phyloP scores from a whole-genome alignment of 305 asterid species.

The Andrographis paniculata region DNA sequence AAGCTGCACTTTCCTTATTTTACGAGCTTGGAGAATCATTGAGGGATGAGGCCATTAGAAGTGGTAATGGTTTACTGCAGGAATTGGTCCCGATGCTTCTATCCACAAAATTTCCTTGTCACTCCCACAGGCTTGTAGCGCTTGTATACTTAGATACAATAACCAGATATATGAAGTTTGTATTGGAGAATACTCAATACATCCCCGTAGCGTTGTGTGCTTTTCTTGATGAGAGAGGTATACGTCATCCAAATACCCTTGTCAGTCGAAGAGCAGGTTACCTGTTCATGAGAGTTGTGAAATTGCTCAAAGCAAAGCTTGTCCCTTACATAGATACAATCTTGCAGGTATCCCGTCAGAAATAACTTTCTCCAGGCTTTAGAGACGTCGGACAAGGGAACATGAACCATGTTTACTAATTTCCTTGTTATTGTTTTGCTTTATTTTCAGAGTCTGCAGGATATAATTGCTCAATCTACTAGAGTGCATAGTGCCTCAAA shows the following conservation, averaged over 20 bases:
- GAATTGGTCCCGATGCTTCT: slow-evolving; percentile 75
- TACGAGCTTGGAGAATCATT: slow-evolving; percentile 86
- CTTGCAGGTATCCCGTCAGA: slow-evolving; percentile 53
- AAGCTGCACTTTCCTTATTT: slow-evolving; percentile 85
- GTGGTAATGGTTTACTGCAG: slow-evolving; percentile 58
- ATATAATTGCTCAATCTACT: slow-evolving; percentile 69
- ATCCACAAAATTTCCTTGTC: slow-evolving; percentile 87
- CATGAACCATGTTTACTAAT: slow-evolving; percentile 3
- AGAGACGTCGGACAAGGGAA: background rate
- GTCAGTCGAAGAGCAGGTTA: slow-evolving; percentile 87
- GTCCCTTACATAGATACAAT: slow-evolving; percentile 84
- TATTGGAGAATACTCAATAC: slow-evolving; percentile 69
- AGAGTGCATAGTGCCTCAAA: slow-evolving; percentile 42
- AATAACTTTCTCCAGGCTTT: background rate
- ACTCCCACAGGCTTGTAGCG: slow-evolving; percentile 80
- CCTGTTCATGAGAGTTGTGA: slow-evolving; percentile 95
- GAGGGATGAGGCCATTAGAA: slow-evolving; percentile 58
- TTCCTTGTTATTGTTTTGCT: slow-evolving; percentile 12
- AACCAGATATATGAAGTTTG: slow-evolving; percentile 74
- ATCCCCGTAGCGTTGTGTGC: slow-evolving; percentile 66
- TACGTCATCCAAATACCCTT: slow-evolving; percentile 72
- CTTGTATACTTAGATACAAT: slow-evolving; percentile 81
- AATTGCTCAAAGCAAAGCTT: slow-evolving; percentile 75
- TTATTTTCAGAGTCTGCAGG: slow-evolving; percentile 70
- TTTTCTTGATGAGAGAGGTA: slow-evolving; percentile 94